Evolutionary conservation across 768 basidiomycete genomes (phyloP).

Genomic region (Rhodotorula graminis): DNA sequence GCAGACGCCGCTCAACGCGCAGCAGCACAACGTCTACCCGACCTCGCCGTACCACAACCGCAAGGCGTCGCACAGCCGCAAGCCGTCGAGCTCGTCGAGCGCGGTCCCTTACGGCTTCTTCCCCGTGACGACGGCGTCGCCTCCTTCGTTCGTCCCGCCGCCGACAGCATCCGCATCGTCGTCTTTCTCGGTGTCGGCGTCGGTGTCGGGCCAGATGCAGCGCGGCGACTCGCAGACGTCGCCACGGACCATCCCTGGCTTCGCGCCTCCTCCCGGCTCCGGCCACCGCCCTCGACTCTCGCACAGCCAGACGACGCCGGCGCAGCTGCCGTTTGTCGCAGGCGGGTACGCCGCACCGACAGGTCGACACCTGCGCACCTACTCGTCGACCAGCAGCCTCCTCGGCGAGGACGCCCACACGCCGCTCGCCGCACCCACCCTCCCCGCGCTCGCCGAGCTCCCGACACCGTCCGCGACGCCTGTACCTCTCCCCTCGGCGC

Average conservation of each 20-base stretch:
- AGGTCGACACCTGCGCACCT: not conserved
- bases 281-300: conserved; percentile 9
- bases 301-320: conserved; percentile 3
- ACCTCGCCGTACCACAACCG: not conserved
- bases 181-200: not conserved
- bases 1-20: not conserved
- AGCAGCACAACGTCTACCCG: not conserved
- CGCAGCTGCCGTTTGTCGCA: not conserved
- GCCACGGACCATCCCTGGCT: not conserved
- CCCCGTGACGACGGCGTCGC: not conserved
- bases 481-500: not conserved
- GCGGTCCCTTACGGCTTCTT: not conserved
- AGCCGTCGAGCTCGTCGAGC: not conserved
- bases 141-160: not conserved
- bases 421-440: not conserved
- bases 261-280: too few species aligned
- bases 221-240: conserved; percentile 3
- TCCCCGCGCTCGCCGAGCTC: too few species aligned
- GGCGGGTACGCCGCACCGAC: not conserved
- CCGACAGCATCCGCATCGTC: not conserved
- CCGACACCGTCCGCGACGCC: not conserved
- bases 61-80: not conserved
- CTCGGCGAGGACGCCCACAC: not conserved
- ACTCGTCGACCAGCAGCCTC: not conserved
- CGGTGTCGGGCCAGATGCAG: not conserved